These are phyloP conservation scores for Cucurbitaria berberidis DNA, from an alignment of 2,329 filamentous ascomycete genomes.

Conservation along the genomic window DNA sequence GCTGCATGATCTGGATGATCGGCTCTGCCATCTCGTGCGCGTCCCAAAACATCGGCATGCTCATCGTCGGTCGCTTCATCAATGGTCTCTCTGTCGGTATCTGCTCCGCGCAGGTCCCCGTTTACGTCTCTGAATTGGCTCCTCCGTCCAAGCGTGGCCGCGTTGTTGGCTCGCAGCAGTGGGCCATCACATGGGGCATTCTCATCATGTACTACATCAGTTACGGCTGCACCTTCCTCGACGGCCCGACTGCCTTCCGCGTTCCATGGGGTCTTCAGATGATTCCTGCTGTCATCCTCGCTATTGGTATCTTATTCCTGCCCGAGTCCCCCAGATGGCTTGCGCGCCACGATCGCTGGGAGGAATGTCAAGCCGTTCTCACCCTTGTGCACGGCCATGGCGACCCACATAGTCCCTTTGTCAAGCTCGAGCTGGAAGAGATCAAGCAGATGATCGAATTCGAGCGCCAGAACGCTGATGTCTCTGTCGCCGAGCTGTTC, in stretches of 20 bases:
- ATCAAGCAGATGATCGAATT: constrained; percentile 77
- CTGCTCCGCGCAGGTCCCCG: constrained; percentile 70
- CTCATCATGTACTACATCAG: constrained; percentile 46
- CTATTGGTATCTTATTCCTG: constrained; percentile 59
- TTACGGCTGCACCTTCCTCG: constrained; percentile 46
- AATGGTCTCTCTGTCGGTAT: constrained; percentile 78
- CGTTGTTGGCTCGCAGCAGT: constrained; percentile 74
- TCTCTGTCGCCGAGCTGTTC: constrained; percentile 75
- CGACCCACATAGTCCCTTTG: constrained; percentile 68
- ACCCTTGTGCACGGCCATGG: constrained; percentile 60
- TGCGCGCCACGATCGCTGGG: constrained; percentile 54
- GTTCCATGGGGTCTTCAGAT: constrained; percentile 49
- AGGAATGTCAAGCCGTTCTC: constrained; percentile 52
- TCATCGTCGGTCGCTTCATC: constrained; percentile 73
- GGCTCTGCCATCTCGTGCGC: constrained; percentile 69
- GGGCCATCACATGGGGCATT: constrained; percentile 72
- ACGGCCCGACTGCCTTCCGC: constrained; percentile 44
- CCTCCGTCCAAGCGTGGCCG: constrained; percentile 65
- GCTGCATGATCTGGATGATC: constrained; percentile 60
- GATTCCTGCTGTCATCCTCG: constrained; percentile 45
- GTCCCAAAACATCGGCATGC: constrained; percentile 71
- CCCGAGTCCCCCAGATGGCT: constrained; percentile 56
- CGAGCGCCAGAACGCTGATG: constrained; percentile 71
- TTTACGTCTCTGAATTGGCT: constrained; percentile 72
- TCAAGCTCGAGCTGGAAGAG: constrained; percentile 71